A percentile compares a stretch with the other conserved stretches of the same genome.
These are phyloP conservation scores for Tolypocladium nubicola DNA, from an alignment of 2,329 filamentous ascomycete species.

Conservation along the genomic window DNA sequence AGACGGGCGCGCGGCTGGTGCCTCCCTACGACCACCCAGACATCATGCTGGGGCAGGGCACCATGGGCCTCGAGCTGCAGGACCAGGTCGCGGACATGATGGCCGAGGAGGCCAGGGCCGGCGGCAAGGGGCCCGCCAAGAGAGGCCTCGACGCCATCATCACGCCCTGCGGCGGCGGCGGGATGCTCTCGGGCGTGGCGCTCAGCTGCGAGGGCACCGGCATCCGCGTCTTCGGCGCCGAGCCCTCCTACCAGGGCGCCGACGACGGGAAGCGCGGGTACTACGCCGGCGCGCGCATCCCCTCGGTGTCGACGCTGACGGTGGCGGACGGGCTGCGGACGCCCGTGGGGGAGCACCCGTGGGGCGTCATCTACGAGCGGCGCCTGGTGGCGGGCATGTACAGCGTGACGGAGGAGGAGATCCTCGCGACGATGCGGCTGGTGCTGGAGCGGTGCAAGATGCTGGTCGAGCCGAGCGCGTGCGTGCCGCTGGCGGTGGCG, in stretches of 20 bases:
- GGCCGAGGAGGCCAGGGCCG: slow-evolving; percentile 10
- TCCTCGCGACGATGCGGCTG: slow-evolving; percentile 62
- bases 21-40: slow-evolving; percentile 90
- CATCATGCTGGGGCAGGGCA: slow-evolving; percentile 91
- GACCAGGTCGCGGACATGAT: slow-evolving; percentile 54
- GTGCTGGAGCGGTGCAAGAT: slow-evolving; percentile 84
- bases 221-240: slow-evolving; percentile 73
- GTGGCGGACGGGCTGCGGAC: slow-evolving; percentile 85
- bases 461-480: slow-evolving; percentile 79
- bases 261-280: slow-evolving; percentile 74
- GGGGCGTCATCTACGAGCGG: slow-evolving; percentile 63
- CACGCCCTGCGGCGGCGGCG: slow-evolving; percentile 77
- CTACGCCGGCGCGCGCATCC: slow-evolving; percentile 50
- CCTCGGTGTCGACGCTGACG: slow-evolving; percentile 62
- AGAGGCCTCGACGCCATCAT: slow-evolving; percentile 57
- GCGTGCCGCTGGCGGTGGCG: slow-evolving; percentile 72
- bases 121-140: slow-evolving; percentile 2
- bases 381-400: slow-evolving; percentile 60
- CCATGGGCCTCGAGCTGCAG: slow-evolving; percentile 72
- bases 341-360: slow-evolving; percentile 66
- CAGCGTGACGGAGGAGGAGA: slow-evolving; percentile 72
- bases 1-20: slow-evolving; percentile 69
- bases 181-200: slow-evolving; percentile 75
- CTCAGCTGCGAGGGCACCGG: slow-evolving; percentile 63
- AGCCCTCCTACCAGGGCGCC: slow-evolving; percentile 71